Evolutionary conservation across 163 green algal species (phyloP).

Genomic region (Scenedesmus sp.): DNA sequence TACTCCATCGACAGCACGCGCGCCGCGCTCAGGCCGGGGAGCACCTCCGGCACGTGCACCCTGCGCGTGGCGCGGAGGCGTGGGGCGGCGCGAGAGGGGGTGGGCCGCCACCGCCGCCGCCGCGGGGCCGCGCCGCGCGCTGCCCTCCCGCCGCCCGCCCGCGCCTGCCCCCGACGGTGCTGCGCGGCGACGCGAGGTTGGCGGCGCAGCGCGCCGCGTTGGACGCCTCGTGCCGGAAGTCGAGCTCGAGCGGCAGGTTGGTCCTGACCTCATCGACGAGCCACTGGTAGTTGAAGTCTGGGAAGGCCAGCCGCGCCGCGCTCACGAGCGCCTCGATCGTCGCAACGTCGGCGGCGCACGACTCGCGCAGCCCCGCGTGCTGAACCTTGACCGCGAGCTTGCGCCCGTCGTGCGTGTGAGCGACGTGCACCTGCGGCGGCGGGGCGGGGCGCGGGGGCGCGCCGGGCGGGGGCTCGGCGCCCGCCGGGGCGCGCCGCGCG

Average conservation of each 20-base stretch:
- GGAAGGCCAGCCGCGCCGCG: constrained; percentile 54
- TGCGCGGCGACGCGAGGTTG: constrained; percentile 65
- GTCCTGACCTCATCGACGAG: constrained; percentile 86
- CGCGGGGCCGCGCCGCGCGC: constrained; percentile 22
- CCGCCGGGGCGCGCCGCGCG: no score
- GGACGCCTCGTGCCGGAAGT: constrained; percentile 83
- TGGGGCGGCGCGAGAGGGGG: no score
- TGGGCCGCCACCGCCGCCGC: neutral
- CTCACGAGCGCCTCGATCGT: constrained; percentile 80
- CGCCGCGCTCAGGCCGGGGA: constrained; percentile 53
- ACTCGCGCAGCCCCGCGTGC: constrained; percentile 84
- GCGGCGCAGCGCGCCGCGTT: constrained; percentile 76
- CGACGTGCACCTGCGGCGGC: constrained; percentile 79
- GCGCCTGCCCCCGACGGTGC: no score
- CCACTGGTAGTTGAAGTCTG: constrained; percentile 83
- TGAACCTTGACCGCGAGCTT: constrained; percentile 93
- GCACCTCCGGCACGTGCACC: constrained; percentile 76
- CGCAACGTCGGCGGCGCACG: constrained; percentile 74
- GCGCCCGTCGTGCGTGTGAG: constrained; percentile 65
- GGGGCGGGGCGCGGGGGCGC: neutral
- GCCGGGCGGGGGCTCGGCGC: no score
- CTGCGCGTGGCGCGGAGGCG: neutral
- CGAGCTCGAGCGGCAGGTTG: constrained; percentile 85
- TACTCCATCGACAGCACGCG: constrained; percentile 95
- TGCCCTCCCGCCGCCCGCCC: no score